These are phyloP conservation scores for Polysphondylium violaceum DNA, from an alignment of 78 protist species.

Conservation along the genomic window DNA sequence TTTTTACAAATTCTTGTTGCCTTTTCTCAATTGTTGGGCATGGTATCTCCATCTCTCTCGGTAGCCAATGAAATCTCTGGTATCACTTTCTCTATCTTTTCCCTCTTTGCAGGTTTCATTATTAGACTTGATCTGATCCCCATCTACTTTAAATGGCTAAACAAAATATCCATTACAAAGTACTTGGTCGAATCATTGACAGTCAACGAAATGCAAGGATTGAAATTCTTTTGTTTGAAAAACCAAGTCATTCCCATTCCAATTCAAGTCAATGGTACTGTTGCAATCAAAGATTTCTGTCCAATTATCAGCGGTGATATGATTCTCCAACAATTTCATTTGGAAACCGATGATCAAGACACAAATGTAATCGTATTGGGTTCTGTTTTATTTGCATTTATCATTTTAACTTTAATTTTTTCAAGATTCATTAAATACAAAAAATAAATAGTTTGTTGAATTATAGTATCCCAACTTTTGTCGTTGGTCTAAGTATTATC, in stretches of 20 bases:
- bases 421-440: conserved; percentile 45
- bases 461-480: no score
- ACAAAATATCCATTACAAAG: conserved; percentile 27
- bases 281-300: conserved; percentile 33
- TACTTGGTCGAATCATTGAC: conserved; percentile 53
- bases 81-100: conserved; percentile 36
- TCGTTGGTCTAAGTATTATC: no score
- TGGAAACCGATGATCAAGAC: neutral
- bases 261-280: neutral
- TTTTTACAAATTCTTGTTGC: conserved; percentile 41
- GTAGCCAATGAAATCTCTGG: conserved; percentile 72
- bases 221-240: conserved; percentile 12
- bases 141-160: conserved; percentile 24
- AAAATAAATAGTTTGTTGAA: no score
- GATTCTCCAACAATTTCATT: conserved; percentile 45
- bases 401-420: neutral
- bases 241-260: conserved; percentile 25
- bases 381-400: neutral
- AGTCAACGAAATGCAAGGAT: conserved; percentile 36
- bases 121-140: conserved; percentile 38
- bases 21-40: conserved; percentile 42
- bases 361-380: neutral
- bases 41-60: conserved; percentile 15
- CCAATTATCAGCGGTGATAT: conserved; percentile 33
- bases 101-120: conserved; percentile 68